Base-by-base conservation (phyloP, 495 filamentous ascomycete genomes). In the Tuber magnatum region DNA sequence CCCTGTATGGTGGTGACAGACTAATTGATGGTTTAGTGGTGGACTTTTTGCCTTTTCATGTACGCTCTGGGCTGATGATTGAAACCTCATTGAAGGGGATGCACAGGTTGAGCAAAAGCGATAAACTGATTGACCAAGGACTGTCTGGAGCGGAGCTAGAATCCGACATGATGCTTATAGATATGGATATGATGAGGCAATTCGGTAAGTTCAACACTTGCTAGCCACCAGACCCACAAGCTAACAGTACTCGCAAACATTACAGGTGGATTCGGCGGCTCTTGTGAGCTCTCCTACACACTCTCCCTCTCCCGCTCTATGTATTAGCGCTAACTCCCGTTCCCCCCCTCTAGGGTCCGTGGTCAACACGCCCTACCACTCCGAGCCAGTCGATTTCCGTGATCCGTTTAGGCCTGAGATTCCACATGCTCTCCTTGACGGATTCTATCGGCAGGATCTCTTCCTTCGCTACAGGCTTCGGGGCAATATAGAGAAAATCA, bases 31-130 rank as follows among this genome's bases (percentile, higher is more conserved):
- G 32, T 65, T 16, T 18, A 65, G 56, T 65, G 28, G 3, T 7
- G 28, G 28, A 35, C 0, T 65, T 65, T 65, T 20, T 65, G 28
- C 56, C 56, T 20, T 65, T 35, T 20, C 28, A 14, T 1, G 4
- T 65, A 65, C 56, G 32, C 56, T 72, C 68, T 16, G 12, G 40
- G 22, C 16, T 75, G 16, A 75, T 75, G 73, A 16, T 75, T 44
- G 73, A 75, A 24, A 68, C 65, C 2, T 71, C 73, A 38, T 38
- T 75, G 73, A 75, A 75, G 40, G 68, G 28, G 3, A 35, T 65
- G 4, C 28, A 35, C 28, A 65, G 56, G 35, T 28, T 65, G 14
- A 28, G 32, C 56, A 7, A 0, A 3, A 35, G 12, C 0, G 56
- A 65, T 14, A 35, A 65, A 65, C 12, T 35, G 56, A 20, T 6